A percentile compares a stretch with the other conserved stretches of the same genome.
Conservation (phyloP, 225 moss, liverwort and hornwort species). For the Bryoerythrophyllum caledonicum region DNA sequence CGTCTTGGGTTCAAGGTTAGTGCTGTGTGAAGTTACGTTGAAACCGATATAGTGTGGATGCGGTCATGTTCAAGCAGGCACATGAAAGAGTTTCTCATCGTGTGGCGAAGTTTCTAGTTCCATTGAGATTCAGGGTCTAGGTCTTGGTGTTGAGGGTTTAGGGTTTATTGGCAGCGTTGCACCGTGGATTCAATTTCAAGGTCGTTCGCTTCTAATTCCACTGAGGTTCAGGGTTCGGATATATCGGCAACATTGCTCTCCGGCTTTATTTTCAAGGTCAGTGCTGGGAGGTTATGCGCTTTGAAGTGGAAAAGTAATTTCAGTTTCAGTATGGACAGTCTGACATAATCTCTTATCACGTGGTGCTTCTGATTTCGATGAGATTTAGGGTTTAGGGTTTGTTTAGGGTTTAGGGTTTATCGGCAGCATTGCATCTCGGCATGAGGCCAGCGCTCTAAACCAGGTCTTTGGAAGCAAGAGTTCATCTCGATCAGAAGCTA, state of each 20-base stretch:
- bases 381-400: too few species aligned
- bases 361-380: too few species aligned
- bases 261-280: not conserved
- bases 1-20: not conserved
- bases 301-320: too few species aligned
- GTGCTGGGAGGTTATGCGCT: not conserved
- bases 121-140: not conserved
- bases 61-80: not conserved
- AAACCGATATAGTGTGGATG: not conserved
- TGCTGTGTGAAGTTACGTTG: not conserved
- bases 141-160: not conserved
- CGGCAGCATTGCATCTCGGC: too few species aligned
- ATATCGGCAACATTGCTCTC: not conserved
- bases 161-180: not conserved
- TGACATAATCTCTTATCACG: too few species aligned
- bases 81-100: not conserved
- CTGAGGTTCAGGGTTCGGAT: not conserved
- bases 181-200: not conserved
- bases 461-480: too few species aligned
- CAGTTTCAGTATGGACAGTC: too few species aligned
- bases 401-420: too few species aligned
- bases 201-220: slow-evolving; percentile 22
- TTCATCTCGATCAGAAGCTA: too few species aligned
- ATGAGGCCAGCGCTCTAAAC: too few species aligned
- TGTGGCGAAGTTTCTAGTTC: slow-evolving; percentile 39